Base-by-base conservation (phyloP, 345 rosid genomes). In the Carallia pectinifolia region DNA sequence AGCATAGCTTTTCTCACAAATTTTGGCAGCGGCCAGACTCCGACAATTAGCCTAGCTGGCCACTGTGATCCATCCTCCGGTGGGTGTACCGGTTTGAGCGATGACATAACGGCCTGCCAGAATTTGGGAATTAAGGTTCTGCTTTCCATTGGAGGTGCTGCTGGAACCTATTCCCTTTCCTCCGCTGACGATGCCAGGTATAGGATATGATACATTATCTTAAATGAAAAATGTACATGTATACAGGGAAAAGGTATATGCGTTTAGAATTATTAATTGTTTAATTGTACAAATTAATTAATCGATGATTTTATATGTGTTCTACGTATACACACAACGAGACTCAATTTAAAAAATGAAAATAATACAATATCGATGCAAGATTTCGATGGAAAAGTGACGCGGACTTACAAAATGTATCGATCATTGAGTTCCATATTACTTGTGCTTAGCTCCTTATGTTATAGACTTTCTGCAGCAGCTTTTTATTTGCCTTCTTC, bases 61-160 rank as follows among this genome's bases (percentile, higher is more conserved):
- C 83, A 76, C 65, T 80, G 80, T 61, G 40, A 80, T 56, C 78
- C 78, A 6, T 53, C 77, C 27, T 61, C 62, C 7, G 58, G 73
- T 36, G 75, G 73, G 0, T 70, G 78, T 61, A 8, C 56, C 19
- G 13, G 39, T 7, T 2, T 65, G 15, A 68, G 53, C 63, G 30
- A 23, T 34, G 71, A 31, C 61, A 73, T 80, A 8, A 34, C 4
- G 5, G 29, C 40, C 18, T 76, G 81, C 36, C 83, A 76, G 61
- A 64, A 34, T n/a, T 50, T 16, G 27, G 78, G 76, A 9, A 50
- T 80, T 34, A 67, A 73, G 60, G 83, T 76, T 23, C 12, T 80
- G 65, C 79, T 80, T 53, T 80, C 78, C 1, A 44, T 76, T 34
- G 81, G 83, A 2, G 83, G 83, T 0, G 76, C 30, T 1, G n/a